These are phyloP conservation scores for Crithidia brevicula DNA, from an alignment of 208 protist genomes.

Conservation along the genomic window DNA sequence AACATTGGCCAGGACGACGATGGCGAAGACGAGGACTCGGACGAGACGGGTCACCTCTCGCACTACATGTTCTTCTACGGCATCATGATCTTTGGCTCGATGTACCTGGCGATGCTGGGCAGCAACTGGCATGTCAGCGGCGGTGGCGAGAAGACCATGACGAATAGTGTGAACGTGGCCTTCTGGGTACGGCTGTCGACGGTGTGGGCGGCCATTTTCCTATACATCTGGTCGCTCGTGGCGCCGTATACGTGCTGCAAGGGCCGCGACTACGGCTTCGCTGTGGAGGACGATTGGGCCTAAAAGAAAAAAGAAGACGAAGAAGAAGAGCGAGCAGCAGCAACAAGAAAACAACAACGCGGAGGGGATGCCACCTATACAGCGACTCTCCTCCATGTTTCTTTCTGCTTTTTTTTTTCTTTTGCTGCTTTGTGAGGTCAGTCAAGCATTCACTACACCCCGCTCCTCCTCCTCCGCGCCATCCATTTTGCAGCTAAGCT, in stretches of 20 bases:
- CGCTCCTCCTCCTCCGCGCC: too few species aligned
- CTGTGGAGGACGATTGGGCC: constrained; percentile 65
- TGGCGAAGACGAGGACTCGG: constrained; percentile 80
- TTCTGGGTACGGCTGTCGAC: constrained; percentile 93
- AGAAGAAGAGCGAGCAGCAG: background rate
- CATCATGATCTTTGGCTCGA: constrained; percentile 93
- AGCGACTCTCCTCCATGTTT: too few species aligned
- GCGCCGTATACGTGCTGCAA: constrained; percentile 92
- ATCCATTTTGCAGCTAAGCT: too few species aligned
- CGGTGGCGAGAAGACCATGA: constrained; percentile 43
- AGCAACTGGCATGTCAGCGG: constrained; percentile 92
- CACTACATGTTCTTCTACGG: constrained; percentile 94
- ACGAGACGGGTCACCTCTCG: constrained; percentile 77
- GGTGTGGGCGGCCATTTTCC: constrained; percentile 76
- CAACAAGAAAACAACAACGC: background rate
- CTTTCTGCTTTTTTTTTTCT: background rate
- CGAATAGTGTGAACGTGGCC: constrained; percentile 66
- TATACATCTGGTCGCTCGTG: constrained; percentile 94
- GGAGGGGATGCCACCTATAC: background rate
- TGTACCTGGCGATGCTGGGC: constrained; percentile 94
- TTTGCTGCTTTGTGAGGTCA: too few species aligned
- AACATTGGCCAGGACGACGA: constrained; percentile 67
- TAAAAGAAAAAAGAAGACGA: background rate
- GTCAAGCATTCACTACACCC: too few species aligned
- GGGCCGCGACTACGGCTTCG: constrained; percentile 85